Percentiles rank a stretch among this genome's conserved stretches.
Evolutionary conservation across 257 asterid genomes (phyloP).

Genomic region (Lavandula angustifolia): DNA sequence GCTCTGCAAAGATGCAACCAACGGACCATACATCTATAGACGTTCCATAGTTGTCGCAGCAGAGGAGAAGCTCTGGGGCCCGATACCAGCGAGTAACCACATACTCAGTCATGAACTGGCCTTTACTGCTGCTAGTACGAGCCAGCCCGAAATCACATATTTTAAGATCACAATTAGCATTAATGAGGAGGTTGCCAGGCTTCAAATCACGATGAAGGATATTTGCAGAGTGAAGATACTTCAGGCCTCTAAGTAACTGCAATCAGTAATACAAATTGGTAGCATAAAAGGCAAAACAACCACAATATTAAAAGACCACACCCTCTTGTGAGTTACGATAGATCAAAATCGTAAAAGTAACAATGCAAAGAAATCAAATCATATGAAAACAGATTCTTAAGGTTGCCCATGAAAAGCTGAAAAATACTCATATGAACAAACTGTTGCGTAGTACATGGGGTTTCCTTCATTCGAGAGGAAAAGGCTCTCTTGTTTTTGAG

Average conservation of each 20-base stretch:
- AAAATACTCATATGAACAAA: not conserved
- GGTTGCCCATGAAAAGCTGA: not conserved
- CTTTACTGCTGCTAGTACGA: conserved; percentile 54
- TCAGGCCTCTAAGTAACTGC: conserved; percentile 61
- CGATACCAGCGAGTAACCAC: conserved; percentile 68
- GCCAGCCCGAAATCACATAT: conserved; percentile 67
- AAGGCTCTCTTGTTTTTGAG: too few species aligned
- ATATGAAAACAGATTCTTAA: conserved; percentile 11
- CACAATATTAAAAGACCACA: too few species aligned
- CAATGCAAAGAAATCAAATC: conserved; percentile 4
- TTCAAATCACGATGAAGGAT: conserved; percentile 64
- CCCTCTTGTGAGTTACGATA: too few species aligned
- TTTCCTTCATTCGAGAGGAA: too few species aligned
- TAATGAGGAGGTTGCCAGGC: conserved; percentile 66
- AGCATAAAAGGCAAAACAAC: not conserved
- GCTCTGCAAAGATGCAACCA: conserved; percentile 63
- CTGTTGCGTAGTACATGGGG: too few species aligned
- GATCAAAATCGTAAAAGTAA: not conserved
- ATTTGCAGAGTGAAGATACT: conserved; percentile 64
- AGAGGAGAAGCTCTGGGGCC: conserved; percentile 65
- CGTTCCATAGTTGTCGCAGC: conserved; percentile 59
- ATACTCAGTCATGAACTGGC: conserved; percentile 68
- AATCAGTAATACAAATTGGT: not conserved
- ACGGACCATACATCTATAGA: conserved; percentile 68
- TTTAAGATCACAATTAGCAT: conserved; percentile 60